Conservation (phyloP, 148 eudicot genomes). For the Nepenthes gracilis region DNA sequence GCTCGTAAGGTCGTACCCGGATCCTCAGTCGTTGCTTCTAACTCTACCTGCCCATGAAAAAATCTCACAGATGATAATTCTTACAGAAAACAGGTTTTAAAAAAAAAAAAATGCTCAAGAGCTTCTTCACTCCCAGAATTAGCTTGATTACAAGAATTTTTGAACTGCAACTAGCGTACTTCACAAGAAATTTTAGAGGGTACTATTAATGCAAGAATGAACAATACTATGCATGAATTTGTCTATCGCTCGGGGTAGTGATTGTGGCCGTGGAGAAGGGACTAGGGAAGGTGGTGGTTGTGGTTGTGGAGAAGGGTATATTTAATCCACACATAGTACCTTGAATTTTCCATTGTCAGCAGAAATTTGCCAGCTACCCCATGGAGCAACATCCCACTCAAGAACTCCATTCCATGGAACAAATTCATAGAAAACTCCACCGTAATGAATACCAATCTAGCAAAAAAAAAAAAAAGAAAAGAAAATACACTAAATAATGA, state of each 20-base stretch:
- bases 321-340: slow-evolving; percentile 23
- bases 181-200: neutral
- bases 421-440: slow-evolving; percentile 78
- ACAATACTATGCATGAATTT: neutral
- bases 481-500: neutral
- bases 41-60: slow-evolving; percentile 44
- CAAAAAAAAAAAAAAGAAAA: neutral
- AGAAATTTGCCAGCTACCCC: slow-evolving; percentile 74
- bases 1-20: slow-evolving; percentile 84
- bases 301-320: neutral
- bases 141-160: too few relatives aligned
- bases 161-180: neutral
- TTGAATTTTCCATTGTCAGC: slow-evolving; percentile 61
- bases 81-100: too few relatives aligned
- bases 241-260: neutral
- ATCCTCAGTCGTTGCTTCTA: slow-evolving; percentile 63
- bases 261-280: neutral
- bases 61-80: neutral
- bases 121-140: neutral
- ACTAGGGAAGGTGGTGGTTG: too few relatives aligned
- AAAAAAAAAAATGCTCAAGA: neutral
- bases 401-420: slow-evolving; percentile 94
- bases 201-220: too few relatives aligned
- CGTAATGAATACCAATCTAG: slow-evolving; percentile 84
- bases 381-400: slow-evolving; percentile 62